Evolutionary conservation across 192 early-diverging fungal species (phyloP).

Genomic region (Diversispora epigaea): DNA sequence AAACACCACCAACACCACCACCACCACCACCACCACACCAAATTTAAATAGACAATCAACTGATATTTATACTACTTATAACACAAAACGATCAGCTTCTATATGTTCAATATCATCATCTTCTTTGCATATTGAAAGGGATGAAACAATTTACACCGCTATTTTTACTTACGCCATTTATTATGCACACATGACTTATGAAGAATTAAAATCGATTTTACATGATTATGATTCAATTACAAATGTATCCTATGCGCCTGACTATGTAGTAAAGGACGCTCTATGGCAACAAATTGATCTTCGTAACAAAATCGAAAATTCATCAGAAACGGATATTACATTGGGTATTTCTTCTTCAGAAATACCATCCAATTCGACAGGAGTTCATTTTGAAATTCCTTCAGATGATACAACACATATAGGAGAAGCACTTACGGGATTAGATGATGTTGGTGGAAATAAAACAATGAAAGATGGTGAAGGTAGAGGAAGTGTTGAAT

Average conservation of each 20-base stretch:
- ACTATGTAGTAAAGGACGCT: conserved; percentile 46
- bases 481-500: conserved; percentile 32
- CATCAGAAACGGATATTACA: conserved; percentile 37
- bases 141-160: conserved; percentile 34
- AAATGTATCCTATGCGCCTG: conserved; percentile 34
- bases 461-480: conserved; percentile 34
- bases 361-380: conserved; percentile 10
- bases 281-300: conserved; percentile 56
- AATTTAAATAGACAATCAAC: not conserved
- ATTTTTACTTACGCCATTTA: conserved; percentile 46
- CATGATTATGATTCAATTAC: conserved; percentile 44
- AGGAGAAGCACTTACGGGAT: conserved; percentile 25
- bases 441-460: conserved; percentile 29
- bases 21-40: conserved; percentile 7
- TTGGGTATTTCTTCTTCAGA: conserved; percentile 34
- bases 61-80: conserved; percentile 8
- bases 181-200: conserved; percentile 59
- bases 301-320: conserved; percentile 43
- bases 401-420: conserved; percentile 30
- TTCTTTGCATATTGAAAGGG: not conserved
- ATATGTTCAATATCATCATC: conserved; percentile 12
- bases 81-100: conserved; percentile 21
- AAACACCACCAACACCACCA: too few species aligned
- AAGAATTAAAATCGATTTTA: conserved; percentile 47
- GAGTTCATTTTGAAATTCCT: conserved; percentile 30